phyloP scores from a whole-genome alignment of 2,329 filamentous ascomycete species.

The Teratosphaeria epicoccoides region DNA sequence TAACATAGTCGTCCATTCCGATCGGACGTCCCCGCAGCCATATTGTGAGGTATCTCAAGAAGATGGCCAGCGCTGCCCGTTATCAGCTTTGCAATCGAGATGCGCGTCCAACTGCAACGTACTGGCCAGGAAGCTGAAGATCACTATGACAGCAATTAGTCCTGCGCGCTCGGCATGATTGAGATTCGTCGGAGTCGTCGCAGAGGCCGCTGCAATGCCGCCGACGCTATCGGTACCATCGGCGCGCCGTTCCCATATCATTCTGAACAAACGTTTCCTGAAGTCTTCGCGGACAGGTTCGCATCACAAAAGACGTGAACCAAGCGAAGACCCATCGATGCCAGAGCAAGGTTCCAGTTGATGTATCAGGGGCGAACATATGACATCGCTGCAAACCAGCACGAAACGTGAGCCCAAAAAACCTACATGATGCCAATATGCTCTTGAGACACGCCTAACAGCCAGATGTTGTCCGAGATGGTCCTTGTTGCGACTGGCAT shows the following conservation, averaged over 20 bases:
- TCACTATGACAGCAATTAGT: background rate
- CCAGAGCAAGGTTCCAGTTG: too few relatives aligned
- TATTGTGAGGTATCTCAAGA: background rate
- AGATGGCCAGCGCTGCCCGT: background rate
- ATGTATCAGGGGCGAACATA: too few relatives aligned
- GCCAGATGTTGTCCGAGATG: too few relatives aligned
- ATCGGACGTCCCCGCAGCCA: background rate
- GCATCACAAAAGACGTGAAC: background rate
- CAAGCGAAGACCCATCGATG: too few relatives aligned
- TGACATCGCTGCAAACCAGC: too few relatives aligned
- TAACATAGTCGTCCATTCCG: background rate
- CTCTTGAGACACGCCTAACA: too few relatives aligned
- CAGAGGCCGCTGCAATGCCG: background rate
- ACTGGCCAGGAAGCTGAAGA: background rate
- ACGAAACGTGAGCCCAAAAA: too few relatives aligned
- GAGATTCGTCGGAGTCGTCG: background rate
- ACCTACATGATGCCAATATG: too few relatives aligned
- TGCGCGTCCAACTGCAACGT: too few relatives aligned
- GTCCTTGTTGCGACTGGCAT: too few relatives aligned
- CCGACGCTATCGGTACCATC: background rate
- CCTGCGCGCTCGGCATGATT: background rate
- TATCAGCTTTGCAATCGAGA: too few relatives aligned
- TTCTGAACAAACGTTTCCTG: background rate
- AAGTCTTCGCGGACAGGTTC: background rate
- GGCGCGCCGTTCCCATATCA: background rate